Conservation (phyloP, 371 early-diverging fungal genomes). For the Circinella minor region DNA sequence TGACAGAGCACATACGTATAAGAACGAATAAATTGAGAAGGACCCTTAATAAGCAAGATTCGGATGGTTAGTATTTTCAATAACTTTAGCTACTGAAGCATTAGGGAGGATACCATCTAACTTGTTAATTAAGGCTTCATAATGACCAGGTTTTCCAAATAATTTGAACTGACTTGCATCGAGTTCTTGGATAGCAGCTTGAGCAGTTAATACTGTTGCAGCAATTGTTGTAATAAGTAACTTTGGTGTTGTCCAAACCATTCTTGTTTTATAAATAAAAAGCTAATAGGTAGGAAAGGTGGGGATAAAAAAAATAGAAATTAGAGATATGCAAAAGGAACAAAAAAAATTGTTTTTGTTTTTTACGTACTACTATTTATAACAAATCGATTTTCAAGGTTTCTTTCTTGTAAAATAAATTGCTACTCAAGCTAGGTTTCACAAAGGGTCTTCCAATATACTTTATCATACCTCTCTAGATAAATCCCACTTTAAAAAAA, state of each 20-base stretch:
- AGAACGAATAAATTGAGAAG: not conserved
- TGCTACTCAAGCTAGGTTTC: too few species aligned
- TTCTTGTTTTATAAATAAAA: not conserved
- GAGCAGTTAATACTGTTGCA: not conserved
- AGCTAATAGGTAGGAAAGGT: not conserved
- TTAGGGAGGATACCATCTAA: conserved; percentile 15
- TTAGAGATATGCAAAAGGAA: too few species aligned
- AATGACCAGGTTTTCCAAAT: not conserved
- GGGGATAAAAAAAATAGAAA: not conserved
- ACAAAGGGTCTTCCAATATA: too few species aligned
- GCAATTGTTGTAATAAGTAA: not conserved
- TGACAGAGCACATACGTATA: not conserved
- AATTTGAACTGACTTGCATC: conserved; percentile 3
- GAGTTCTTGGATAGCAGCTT: not conserved
- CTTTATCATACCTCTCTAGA: too few species aligned
- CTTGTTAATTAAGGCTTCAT: conserved; percentile 9
- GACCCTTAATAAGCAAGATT: not conserved
- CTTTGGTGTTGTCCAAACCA: not conserved
- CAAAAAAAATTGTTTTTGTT: too few species aligned
- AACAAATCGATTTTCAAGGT: too few species aligned
- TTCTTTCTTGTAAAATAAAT: too few species aligned
- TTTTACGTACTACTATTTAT: too few species aligned
- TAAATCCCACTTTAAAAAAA: too few species aligned
- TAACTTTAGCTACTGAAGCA: conserved; percentile 4
- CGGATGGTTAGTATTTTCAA: conserved; percentile 9